Percentiles rank a stretch among this genome's conserved stretches.
Conservation (phyloP, 2,329 filamentous ascomycete genomes). For the Sporothrix inflata region DNA sequence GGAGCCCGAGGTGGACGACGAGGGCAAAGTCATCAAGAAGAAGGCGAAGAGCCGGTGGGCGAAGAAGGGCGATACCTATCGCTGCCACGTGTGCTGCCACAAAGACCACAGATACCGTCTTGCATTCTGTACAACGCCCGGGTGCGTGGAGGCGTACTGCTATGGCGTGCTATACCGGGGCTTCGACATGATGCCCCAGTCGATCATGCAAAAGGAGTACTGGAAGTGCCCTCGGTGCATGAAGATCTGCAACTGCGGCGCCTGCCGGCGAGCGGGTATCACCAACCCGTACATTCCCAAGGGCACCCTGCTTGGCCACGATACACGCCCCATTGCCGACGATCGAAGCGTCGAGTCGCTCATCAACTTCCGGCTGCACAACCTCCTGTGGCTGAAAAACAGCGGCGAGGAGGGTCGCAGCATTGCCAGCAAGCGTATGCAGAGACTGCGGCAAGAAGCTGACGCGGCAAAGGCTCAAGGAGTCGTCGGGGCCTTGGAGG, state of each 20-base stretch:
- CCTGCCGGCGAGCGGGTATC: slow-evolving; percentile 68
- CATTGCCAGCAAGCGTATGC: slow-evolving; percentile 61
- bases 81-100: slow-evolving; percentile 83
- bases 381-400: slow-evolving; percentile 77
- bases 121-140: slow-evolving; percentile 71
- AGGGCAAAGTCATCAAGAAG: slow-evolving; percentile 64
- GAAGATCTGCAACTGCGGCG: slow-evolving; percentile 83
- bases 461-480: slow-evolving; percentile 61
- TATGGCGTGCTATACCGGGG: slow-evolving; percentile 92
- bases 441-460: slow-evolving; percentile 58
- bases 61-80: slow-evolving; percentile 58
- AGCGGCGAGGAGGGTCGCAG: slow-evolving; percentile 61
- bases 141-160: slow-evolving; percentile 79
- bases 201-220: slow-evolving; percentile 74
- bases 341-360: slow-evolving; percentile 86
- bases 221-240: slow-evolving; percentile 91
- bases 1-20: slow-evolving; percentile 65
- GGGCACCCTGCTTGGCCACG: slow-evolving; percentile 84
- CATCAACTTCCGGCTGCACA: slow-evolving; percentile 88
- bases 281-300: slow-evolving; percentile 83
- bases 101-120: slow-evolving; percentile 84
- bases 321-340: slow-evolving; percentile 88
- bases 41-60: slow-evolving; percentile 62
- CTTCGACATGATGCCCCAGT: slow-evolving; percentile 85
- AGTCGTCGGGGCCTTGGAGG: slow-evolving; percentile 30